Evolutionary conservation across 2,329 filamentous ascomycete species (phyloP).

Genomic region (Monosporascus sp.): DNA sequence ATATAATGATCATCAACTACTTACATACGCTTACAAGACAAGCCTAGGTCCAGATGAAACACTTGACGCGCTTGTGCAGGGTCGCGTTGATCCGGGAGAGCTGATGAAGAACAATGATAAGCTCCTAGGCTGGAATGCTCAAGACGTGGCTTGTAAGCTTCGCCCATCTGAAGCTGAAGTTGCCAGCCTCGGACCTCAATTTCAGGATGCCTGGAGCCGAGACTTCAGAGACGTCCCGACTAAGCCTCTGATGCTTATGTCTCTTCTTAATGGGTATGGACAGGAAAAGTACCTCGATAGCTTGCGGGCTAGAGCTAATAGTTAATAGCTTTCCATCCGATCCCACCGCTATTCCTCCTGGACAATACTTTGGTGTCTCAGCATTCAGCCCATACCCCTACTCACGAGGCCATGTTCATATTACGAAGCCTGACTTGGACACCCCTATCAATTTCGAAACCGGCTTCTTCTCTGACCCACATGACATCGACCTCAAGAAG

Average conservation of each 20-base stretch:
- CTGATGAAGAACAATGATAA: not conserved
- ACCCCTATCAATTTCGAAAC: constrained; percentile 47
- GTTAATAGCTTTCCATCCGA: not conserved
- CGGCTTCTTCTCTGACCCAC: constrained; percentile 46
- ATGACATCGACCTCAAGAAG: constrained; percentile 44
- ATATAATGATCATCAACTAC: constrained; percentile 42
- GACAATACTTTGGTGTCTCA: constrained; percentile 12
- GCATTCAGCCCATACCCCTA: constrained; percentile 41
- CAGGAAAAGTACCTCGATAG: too few relatives aligned
- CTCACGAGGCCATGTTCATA: constrained; percentile 53
- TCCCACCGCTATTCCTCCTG: too few relatives aligned
- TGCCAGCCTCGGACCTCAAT: constrained; percentile 39
- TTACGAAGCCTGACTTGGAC: constrained; percentile 32
- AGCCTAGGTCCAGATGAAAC: constrained; percentile 39
- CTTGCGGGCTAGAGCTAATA: constrained; percentile 18
- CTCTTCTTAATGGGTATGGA: constrained; percentile 27
- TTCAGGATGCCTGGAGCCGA: constrained; percentile 39
- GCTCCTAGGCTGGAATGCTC: constrained; percentile 44
- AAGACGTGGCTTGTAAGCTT: constrained; percentile 44
- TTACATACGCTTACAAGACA: constrained; percentile 43
- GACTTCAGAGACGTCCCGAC: constrained; percentile 35
- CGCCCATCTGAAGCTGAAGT: constrained; percentile 43
- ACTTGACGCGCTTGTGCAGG: constrained; percentile 16
- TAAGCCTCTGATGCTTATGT: constrained; percentile 35
- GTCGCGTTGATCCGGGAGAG: constrained; percentile 16